Base-by-base conservation (phyloP, 2,329 filamentous ascomycete species). In the Diplodia intermedia region DNA sequence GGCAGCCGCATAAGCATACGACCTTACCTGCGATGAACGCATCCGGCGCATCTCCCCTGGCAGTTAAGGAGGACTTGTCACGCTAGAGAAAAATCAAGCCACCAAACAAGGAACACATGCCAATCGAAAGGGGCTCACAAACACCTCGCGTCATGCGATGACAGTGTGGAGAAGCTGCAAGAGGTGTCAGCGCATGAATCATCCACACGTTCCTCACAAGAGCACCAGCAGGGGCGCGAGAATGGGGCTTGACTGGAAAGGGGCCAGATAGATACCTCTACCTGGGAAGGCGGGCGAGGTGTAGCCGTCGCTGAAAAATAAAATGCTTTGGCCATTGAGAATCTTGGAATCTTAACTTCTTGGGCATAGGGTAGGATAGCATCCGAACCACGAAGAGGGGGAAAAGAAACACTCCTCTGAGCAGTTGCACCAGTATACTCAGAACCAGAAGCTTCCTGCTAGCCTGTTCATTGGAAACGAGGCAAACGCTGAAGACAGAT, bases 1-100 rank as follows among this genome's bases (percentile, higher is more conserved):
- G 36, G 73, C 77, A 40, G 43, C 70, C 26, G 69, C 67, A 67
- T 67, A 36, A 67, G 52, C 29, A 23, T 14, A 18, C 43, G 40
- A 53, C 47, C 47, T 12, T 23, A 65, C 49, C 47, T 38, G 26
- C 31, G 36, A 33, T 43, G 20, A 49, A 29, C 56, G 15, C 56
- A 47, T 50, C 26, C 38, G 26, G 33, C 38, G 36, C 43, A 23
- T 43, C 43, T 43, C 43, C 56, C 31, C 15, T 26, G 20, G 40
- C 40, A 6, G 18, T 40, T 7, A 36, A 23, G 20, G 36, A 26
- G 36, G 36, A 38, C 40, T 20, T 38, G 40, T n/a, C 29, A 47
- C 12, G 31, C 26, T 18, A 11, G 8, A 18, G 2, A 49, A 43
- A 26, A 20, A 43, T 18, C 38, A 33, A 47, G 15, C 38, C 36